Evolutionary conservation across 306 rosid species (phyloP), one percentile per base, ranked within the genome.

Genomic region (Cicer bijugum): DNA sequence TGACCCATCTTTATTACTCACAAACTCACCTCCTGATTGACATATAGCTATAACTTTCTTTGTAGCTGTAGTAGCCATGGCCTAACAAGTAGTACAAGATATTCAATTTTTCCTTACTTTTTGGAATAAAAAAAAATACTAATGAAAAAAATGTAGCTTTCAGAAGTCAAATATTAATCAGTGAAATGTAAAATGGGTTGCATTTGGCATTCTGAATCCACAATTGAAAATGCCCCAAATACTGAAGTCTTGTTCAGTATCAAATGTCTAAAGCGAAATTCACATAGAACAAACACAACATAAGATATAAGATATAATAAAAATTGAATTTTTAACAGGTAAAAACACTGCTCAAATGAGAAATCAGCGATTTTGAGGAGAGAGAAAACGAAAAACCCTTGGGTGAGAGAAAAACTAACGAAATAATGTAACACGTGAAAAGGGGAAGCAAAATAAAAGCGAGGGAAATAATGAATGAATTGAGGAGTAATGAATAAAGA

Each of bases 41-140:
- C 97, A 91, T 80, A 94, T 94, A 63, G 98, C 97, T 75, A 91
- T 91, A 55, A 94, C 85, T 80, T 85, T 94, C 90, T 78, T 91
- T 6, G 80, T 69, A 63, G 80, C 87, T 2, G 82, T 71, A 67
- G 84, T 86, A 67, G 83, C 87, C 93, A 88, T 89, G 74, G 76
- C 90, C 91, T 90, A 69, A 12, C 66, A 28, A 62, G 37, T 62
- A 69, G 17, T 7, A 46, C n/a, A 14, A 12, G 0, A 8, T 33
- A 12, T 4, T 15, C 35, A 40, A 50, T 39, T 40, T 0, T 19
- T 28, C 35, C 35, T 28, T 28, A 28, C 35, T 68, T 33, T 15
- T 55, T 17, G 11, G 12, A 61, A 46, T n/a, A n/a, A 9, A 67
- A 11, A 1, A 1, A 57, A 43, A 6, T 28, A 0, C 35, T 14